Conservation (phyloP, 768 basidiomycete genomes). For the Macrolepiota albuminosa region DNA sequence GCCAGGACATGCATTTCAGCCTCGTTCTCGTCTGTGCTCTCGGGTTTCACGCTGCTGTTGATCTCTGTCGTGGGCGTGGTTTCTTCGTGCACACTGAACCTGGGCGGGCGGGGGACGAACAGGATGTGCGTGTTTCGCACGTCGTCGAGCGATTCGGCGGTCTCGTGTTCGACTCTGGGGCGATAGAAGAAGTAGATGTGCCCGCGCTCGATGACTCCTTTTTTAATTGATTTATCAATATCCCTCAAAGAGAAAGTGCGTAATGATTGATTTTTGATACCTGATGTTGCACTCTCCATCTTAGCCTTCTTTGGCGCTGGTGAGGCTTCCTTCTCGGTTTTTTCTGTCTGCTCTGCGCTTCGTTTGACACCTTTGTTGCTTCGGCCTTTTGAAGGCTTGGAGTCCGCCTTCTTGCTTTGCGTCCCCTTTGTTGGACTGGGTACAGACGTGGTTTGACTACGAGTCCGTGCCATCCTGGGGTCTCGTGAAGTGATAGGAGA, state of each 20-base stretch:
- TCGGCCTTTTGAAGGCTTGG: not conserved
- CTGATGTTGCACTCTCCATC: slow-evolving; percentile 14
- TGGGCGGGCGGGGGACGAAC: slow-evolving; percentile 50
- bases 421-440: no score
- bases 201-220: slow-evolving; percentile 50
- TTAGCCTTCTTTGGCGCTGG: slow-evolving; percentile 23
- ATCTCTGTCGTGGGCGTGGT: no score
- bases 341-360: not conserved
- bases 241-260: no score
- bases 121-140: slow-evolving; percentile 56
- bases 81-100: slow-evolving; percentile 24
- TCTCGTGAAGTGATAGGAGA: not conserved
- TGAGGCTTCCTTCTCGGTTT: slow-evolving; percentile 12
- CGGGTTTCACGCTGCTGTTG: slow-evolving; percentile 18
- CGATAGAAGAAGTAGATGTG: slow-evolving; percentile 66
- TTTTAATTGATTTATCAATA: not conserved
- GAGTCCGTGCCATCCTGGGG: not conserved
- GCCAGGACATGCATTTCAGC: slow-evolving; percentile 37
- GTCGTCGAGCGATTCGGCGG: slow-evolving; percentile 17
- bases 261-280: not conserved
- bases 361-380: not conserved
- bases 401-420: not conserved
- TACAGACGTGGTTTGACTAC: not conserved
- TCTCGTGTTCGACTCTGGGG: slow-evolving; percentile 42
- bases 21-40: slow-evolving; percentile 8